Base-by-base conservation (phyloP, 805 yeast genomes). In the Spathaspora arborariae region DNA sequence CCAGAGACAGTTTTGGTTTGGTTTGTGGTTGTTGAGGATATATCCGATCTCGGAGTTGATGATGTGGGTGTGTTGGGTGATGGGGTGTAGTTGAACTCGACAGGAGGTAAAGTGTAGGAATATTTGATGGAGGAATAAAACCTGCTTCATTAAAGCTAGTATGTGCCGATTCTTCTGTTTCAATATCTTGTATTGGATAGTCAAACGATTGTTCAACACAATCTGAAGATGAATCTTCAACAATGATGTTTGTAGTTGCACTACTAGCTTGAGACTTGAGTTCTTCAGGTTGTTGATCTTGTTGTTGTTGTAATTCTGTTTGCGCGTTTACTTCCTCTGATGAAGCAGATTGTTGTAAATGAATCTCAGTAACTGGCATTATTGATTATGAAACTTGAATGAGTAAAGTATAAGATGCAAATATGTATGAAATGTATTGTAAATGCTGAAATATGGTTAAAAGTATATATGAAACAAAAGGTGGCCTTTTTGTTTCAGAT, bases 331-430 rank as follows among this genome's bases (percentile, higher is more conserved):
- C 22, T 19, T 36, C 22, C 11, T 19, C 22, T 8, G 22, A 36
- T 19, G 39, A 36, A 2, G 10, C 22, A 7, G 39, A 5, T 36
- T 36, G 39, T 11, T 11, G 22, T 36, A 30, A 15, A n/a, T 30
- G 26, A 16, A 39, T 9, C 15, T 39, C 42, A 20, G 42, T 39
- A 6, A 39, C 42, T 2, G 42, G 42, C 42, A 39, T 39, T 15
- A 20, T 38, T 15, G 16, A 22, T 9, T 8, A 8, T 20, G 13
- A 6, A 20, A 21, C n/a, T 5, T 4, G 35, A 3, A 13, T 15
- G n/a, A 13, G 35, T 30, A 10, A 27, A 27, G 15, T 27, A n/a
- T 30, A 16, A 6, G 18, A 30, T 30, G 35, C 35, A 30, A 30
- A 15, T 30, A 30, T 30, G 35, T 3, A 30, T 30, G 27, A 7